These are phyloP conservation scores for Trichoderma asperelloides DNA, from an alignment of 495 filamentous ascomycete species.

Conservation along the genomic window DNA sequence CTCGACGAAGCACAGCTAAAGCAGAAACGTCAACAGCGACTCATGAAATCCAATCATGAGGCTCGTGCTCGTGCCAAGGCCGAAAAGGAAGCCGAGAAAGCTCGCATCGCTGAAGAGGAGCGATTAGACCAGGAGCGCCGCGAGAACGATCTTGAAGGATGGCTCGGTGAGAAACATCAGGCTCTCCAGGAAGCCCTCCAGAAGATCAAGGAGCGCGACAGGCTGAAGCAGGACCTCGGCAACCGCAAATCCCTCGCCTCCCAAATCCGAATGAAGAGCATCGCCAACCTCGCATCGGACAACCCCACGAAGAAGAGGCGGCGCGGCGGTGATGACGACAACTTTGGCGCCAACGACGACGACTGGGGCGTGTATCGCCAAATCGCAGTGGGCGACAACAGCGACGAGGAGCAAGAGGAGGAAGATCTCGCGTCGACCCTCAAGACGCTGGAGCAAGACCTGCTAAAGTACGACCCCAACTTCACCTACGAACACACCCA, in stretches of 20 bases:
- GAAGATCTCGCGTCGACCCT: conserved; percentile 71
- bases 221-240: conserved; percentile 83
- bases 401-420: conserved; percentile 68
- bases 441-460: conserved; percentile 66
- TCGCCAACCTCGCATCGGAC: conserved; percentile 94
- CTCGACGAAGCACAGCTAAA: conserved; percentile 85
- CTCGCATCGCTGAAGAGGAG: conserved; percentile 70
- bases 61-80: conserved; percentile 84
- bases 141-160: conserved; percentile 74
- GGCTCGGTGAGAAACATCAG: conserved; percentile 72
- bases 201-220: conserved; percentile 85
- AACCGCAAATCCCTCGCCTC: conserved; percentile 93
- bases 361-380: conserved; percentile 95
- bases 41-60: conserved; percentile 90
- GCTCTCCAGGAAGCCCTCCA: conserved; percentile 64
- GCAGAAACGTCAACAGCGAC: conserved; percentile 80
- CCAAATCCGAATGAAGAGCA: conserved; percentile 94
- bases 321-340: conserved; percentile 70
- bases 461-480: conserved; percentile 74
- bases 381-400: conserved; percentile 67
- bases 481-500: conserved; percentile 88
- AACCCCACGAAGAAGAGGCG: conserved; percentile 70
- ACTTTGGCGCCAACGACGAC: conserved; percentile 93
- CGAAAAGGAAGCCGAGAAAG: conserved; percentile 88
- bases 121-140: conserved; percentile 74